Conservation (phyloP, 2,329 filamentous ascomycete species). For the Calonectria crousiana region DNA sequence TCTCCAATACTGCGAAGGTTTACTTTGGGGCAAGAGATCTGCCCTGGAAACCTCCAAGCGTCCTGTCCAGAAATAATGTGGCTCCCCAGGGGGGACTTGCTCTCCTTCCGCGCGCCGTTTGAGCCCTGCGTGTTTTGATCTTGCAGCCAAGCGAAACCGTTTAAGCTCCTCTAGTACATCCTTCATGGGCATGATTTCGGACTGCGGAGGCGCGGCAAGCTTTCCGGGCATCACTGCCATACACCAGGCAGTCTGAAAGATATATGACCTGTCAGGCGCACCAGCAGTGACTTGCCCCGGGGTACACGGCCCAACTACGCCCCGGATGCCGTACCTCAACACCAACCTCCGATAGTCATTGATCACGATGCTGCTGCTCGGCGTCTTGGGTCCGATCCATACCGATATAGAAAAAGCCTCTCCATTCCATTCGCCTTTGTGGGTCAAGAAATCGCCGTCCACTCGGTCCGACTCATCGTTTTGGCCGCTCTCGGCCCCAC, state of each 20-base stretch:
- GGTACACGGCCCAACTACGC: slow-evolving; percentile 58
- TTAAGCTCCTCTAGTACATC: slow-evolving; percentile 59
- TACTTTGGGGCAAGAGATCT: slow-evolving; percentile 30
- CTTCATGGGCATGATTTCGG: slow-evolving; percentile 53
- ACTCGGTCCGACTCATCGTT: slow-evolving; percentile 26
- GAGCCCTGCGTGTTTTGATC: slow-evolving; percentile 41
- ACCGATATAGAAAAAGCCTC: slow-evolving; percentile 46
- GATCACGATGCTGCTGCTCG: slow-evolving; percentile 52
- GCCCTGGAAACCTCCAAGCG: slow-evolving; percentile 47
- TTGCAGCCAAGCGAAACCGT: slow-evolving; percentile 51
- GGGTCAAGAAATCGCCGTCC: slow-evolving; percentile 38
- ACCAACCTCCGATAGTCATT: slow-evolving; percentile 63
- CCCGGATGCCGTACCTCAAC: slow-evolving; percentile 49
- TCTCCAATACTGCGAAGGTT: slow-evolving; percentile 28
- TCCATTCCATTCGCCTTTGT: slow-evolving; percentile 44
- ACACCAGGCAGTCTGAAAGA: slow-evolving; percentile 67
- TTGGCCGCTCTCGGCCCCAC: background rate
- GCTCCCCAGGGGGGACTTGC: slow-evolving; percentile 32
- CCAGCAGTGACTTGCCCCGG: slow-evolving; percentile 64
- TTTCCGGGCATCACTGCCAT: slow-evolving; percentile 56
- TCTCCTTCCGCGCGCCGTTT: slow-evolving; percentile 17
- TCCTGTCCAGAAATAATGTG: slow-evolving; percentile 55
- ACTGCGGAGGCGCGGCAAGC: slow-evolving; percentile 44
- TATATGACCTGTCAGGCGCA: slow-evolving; percentile 57
- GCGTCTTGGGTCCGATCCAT: slow-evolving; percentile 60